phyloP scores from a whole-genome alignment of 139 green algal species.

The Edaphochlamys debaryana region DNA sequence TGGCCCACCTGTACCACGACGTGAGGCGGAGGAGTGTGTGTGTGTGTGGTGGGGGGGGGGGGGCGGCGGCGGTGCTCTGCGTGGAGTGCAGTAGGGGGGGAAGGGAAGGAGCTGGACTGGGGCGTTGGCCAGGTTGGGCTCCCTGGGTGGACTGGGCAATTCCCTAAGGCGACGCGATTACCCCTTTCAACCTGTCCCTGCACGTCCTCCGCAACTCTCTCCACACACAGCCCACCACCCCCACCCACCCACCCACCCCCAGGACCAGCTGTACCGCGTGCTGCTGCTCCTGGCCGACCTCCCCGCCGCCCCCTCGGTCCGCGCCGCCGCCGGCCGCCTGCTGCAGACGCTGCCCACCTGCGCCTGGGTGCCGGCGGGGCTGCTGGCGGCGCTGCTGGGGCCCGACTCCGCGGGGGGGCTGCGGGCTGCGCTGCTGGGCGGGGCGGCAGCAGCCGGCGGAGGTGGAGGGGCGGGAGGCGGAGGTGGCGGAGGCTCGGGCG shows the following conservation, averaged over 20 bases:
- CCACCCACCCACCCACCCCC: too few relatives aligned
- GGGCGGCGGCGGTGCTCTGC: too few relatives aligned
- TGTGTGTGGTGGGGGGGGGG: too few relatives aligned
- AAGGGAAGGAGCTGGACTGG: background rate
- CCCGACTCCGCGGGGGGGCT: conserved; percentile 17
- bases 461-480: too few relatives aligned
- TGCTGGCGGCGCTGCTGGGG: conserved; percentile 48
- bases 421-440: conserved; percentile 21
- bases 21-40: conserved; percentile 12
- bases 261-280: conserved; percentile 57
- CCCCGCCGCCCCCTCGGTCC: conserved; percentile 12
- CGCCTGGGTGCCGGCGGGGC: conserved; percentile 31
- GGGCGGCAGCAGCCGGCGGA: too few relatives aligned
- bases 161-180: too few relatives aligned
- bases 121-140: too few relatives aligned
- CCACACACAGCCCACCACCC: too few relatives aligned
- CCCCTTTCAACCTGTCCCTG: too few relatives aligned
- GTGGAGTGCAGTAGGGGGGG: background rate
- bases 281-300: conserved; percentile 70
- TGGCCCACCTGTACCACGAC: conserved; percentile 38
- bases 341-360: conserved; percentile 74
- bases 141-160: too few relatives aligned
- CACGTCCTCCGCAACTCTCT: too few relatives aligned
- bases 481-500: background rate
- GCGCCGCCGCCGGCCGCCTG: conserved; percentile 43